Base-by-base conservation (phyloP, 2,329 filamentous ascomycete species). In the Fusarium chaquense region DNA sequence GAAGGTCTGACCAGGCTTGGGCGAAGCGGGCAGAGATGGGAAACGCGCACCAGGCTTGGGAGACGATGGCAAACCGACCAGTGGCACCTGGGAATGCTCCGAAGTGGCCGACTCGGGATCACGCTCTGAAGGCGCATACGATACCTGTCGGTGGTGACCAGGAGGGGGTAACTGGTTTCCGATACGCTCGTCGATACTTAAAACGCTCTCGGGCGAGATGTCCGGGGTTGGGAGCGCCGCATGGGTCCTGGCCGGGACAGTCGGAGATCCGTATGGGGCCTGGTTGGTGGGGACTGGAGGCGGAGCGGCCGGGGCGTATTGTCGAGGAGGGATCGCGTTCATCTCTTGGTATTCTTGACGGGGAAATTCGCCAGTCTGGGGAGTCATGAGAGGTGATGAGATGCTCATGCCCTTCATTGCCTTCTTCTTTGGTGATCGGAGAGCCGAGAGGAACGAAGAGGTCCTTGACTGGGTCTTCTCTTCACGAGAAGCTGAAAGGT, bases 371-470 rank as follows among this genome's bases (percentile, higher is more conserved):
- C 81, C 84, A 3, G 88, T 87, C 80, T 86, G 85, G 16, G 89
- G 88, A 11, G 88, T 90, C 82, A 89, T 86, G 71, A 91, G 88
- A 52, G 89, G 89, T 2, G 88, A 89, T 15, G 89, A 90, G 72
- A 91, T 91, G 75, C 77, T 85, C 67, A 90, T 78, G 22, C 81
- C 84, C 73, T 83, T 85, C 54, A 81, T 77, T 65, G 84, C 78
- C 78, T 83, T 87, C 78, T 83, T 86, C 67, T 81, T 83, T 8
- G 89, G 88, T 20, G 89, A 90, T 68, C 85, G 86, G 59, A 91
- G 82, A n/a, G 85, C 85, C 4, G 87, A 88, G 54, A 90, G 80
- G 62, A 90, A 80, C 15, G 88, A 89, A 4, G 87, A 88, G 12
- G 86, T 80, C 63, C 85, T 84, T 26, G 88, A 90, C 72, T 87